A percentile compares a stretch with the other conserved stretches of the same genome.
Evolutionary conservation across 2,329 filamentous ascomycete genomes (phyloP).

Genomic region (Phaeophleospora eucalypticola): DNA sequence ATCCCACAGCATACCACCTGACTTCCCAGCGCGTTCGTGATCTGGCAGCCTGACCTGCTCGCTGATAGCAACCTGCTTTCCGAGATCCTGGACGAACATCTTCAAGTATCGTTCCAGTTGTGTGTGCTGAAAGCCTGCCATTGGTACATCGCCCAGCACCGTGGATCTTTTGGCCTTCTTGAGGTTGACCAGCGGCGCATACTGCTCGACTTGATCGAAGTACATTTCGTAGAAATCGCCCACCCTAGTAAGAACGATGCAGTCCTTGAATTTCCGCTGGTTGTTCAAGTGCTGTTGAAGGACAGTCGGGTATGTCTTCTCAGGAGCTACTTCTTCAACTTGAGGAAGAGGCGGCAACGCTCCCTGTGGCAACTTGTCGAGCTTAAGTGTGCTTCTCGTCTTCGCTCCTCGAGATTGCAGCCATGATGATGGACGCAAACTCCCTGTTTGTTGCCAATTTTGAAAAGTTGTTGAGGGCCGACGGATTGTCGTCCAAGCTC

Average conservation of each 20-base stretch:
- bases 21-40: constrained; percentile 62
- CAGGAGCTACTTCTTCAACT: constrained; percentile 44
- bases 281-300: constrained; percentile 81
- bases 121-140: constrained; percentile 94
- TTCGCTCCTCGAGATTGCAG: constrained; percentile 31
- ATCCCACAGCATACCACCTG: constrained; percentile 77
- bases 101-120: constrained; percentile 92
- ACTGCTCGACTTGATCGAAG: constrained; percentile 89
- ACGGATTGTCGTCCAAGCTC: background rate
- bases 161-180: constrained; percentile 81
- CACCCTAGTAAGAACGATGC: constrained; percentile 84
- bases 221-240: constrained; percentile 98
- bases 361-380: constrained; percentile 54
- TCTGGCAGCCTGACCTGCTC: constrained; percentile 69
- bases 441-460: no score
- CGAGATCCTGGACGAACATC: constrained; percentile 83
- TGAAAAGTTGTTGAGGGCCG: background rate
- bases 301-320: constrained; percentile 71
- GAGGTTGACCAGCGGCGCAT: constrained; percentile 78
- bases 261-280: constrained; percentile 86
- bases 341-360: constrained; percentile 43
- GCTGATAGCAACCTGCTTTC: constrained; percentile 86
- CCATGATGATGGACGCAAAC: background rate
- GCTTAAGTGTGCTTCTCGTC: constrained; percentile 34
- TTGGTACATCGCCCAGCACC: constrained; percentile 72